Percentiles rank a stretch among this genome's conserved stretches.
phyloP scores from a whole-genome alignment of 768 basidiomycete species.

The Collybia sordida region DNA sequence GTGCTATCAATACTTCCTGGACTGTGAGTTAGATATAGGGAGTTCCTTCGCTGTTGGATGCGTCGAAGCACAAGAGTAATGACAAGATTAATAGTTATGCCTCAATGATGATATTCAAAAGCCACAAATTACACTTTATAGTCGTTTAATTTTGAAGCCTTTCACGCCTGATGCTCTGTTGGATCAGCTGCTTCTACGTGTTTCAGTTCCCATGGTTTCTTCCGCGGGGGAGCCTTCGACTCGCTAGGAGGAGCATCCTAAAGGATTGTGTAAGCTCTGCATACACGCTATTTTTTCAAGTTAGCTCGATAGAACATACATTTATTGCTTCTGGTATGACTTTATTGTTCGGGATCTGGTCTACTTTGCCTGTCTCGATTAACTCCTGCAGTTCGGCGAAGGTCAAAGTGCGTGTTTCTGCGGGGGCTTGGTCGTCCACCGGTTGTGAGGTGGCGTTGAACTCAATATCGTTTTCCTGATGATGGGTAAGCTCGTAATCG shows the following conservation, averaged over 20 bases:
- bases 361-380: conserved; percentile 69
- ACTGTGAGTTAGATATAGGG: no score
- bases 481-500: conserved; percentile 27
- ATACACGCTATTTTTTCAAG: conserved; percentile 3
- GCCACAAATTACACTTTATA: no score
- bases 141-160: no score
- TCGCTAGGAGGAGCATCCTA: conserved; percentile 59
- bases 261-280: neutral
- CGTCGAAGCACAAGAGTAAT: no score
- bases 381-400: conserved; percentile 70
- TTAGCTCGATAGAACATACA: conserved; percentile 36
- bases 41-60: no score
- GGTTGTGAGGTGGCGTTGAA: neutral
- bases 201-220: conserved; percentile 83
- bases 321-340: conserved; percentile 65
- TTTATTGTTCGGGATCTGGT: conserved; percentile 79
- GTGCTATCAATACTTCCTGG: no score
- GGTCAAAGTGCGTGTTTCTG: conserved; percentile 49
- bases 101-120: no score
- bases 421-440: conserved; percentile 18
- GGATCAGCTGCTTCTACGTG: neutral
- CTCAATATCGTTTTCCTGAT: neutral
- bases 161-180: neutral
- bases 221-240: conserved; percentile 48
- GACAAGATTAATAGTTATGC: no score